Evolutionary conservation across 352 stramenopile genomes (phyloP), one percentile per base, ranked within the genome.

Genomic region (Phytopythium chamaehyphon): DNA sequence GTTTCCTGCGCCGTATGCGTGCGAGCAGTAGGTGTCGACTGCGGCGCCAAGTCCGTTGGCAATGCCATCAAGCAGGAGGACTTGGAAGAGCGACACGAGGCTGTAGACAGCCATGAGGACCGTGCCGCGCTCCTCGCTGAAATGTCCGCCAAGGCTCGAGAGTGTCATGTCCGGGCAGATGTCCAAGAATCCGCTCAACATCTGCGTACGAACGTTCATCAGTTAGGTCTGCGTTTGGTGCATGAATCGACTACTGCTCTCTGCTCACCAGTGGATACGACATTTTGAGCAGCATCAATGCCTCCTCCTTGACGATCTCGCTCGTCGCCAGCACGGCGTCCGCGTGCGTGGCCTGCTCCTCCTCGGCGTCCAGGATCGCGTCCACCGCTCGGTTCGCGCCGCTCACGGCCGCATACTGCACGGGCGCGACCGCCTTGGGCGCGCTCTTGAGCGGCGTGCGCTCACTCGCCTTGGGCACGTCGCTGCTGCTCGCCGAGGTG

Each of bases 221-320:
- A 45, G 1, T 16, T 11, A 45, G 39, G 3, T 23, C 15, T 12
- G n/a, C 2, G 3, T 23, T 16, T 12, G n/a, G 15, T 24, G 3
- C 7, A 10, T 3, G 38, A 12, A 23, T 24, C 7, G 2, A 21
- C 16, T 9, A 14, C 18, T 16, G 1, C n/a, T 15, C 7, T 2
- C 10, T 11, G 55, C 52, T 16, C 28, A 61, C 47, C 56, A 78
- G 66, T 18, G 69, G 69, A 38, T 75, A 47, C 47, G 69, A 59
- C 43, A 78, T 57, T 11, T 47, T 57, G 42, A 72, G 24, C 40
- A 78, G 55, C 49, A 52, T 37, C 38, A 51, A 49, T 11, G 56
- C 59, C 39, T 81, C 70, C n/a, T 77, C 64, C 4, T 44, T 58
- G 39, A 75, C 62, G 46, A 81, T 77, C 33, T 73, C 56, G 58